Evolutionary conservation across 805 yeast species (phyloP).

Genomic region (Kluyveromyces wickerhamii): DNA sequence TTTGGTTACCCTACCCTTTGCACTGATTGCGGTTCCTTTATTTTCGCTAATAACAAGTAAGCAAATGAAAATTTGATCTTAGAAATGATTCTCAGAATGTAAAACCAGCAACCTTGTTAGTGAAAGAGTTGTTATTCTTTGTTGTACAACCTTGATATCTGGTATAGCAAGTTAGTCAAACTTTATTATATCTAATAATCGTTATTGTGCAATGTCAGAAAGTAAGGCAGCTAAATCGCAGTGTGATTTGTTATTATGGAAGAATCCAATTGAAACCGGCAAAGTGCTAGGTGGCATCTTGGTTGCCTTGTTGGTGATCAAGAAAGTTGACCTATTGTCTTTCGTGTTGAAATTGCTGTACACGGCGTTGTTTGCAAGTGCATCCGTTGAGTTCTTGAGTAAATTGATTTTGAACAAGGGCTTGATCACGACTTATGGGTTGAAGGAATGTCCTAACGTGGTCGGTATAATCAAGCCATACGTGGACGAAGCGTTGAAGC

Average conservation of each 20-base stretch:
- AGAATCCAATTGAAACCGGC: constrained; percentile 57
- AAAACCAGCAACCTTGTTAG: too few relatives aligned
- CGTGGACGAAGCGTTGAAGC: constrained; percentile 24
- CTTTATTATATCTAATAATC: too few relatives aligned
- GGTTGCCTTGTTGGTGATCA: constrained; percentile 45
- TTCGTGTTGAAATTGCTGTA: constrained; percentile 53
- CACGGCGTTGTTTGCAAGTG: constrained; percentile 53
- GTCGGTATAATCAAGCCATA: constrained; percentile 28
- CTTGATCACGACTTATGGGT: constrained; percentile 67
- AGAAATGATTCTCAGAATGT: too few relatives aligned
- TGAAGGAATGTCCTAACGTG: constrained; percentile 33
- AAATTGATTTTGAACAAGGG: constrained; percentile 70
- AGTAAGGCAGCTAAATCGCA: too few relatives aligned
- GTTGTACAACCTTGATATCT: too few relatives aligned
- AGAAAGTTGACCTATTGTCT: constrained; percentile 54
- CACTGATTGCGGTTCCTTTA: too few relatives aligned
- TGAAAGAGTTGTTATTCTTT: too few relatives aligned
- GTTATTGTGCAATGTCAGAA: too few relatives aligned
- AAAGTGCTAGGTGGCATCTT: constrained; percentile 63
- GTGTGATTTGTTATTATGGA: constrained; percentile 28
- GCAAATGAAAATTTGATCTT: too few relatives aligned
- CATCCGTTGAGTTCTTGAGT: constrained; percentile 70
- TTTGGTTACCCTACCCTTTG: too few relatives aligned
- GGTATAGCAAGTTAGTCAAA: too few relatives aligned
- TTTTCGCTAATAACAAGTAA: too few relatives aligned